phyloP scores from a whole-genome alignment of 495 filamentous ascomycete species.

The Daldinia concentrica region DNA sequence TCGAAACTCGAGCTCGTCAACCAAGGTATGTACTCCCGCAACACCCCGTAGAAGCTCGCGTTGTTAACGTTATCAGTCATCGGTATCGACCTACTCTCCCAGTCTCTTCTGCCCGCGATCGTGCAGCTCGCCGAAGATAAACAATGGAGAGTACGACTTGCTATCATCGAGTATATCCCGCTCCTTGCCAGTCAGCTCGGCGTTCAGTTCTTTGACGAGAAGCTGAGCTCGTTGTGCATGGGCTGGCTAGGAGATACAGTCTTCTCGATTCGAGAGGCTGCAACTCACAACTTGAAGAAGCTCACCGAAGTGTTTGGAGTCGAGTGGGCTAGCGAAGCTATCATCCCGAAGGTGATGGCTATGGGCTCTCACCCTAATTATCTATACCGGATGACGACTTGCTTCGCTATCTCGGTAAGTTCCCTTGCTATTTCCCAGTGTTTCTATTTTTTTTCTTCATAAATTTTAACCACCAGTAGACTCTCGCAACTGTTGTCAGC shows the following conservation, averaged over 20 bases:
- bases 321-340: conserved; percentile 96
- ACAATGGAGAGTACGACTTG: conserved; percentile 97
- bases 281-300: conserved; percentile 96
- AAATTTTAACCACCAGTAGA: conserved; percentile 65
- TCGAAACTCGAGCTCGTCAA: conserved; percentile 98
- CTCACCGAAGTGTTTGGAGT: conserved; percentile 98
- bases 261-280: conserved; percentile 96
- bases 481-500: conserved; percentile 89
- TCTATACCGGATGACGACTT: conserved; percentile 98
- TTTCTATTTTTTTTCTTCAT: too few species aligned
- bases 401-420: conserved; percentile 95
- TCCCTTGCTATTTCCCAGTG: background rate
- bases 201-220: conserved; percentile 98
- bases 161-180: conserved; percentile 99
- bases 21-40: conserved; percentile 68
- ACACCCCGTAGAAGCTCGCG: conserved; percentile 14
- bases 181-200: conserved; percentile 94
- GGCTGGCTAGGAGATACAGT: conserved; percentile 99
- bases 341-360: conserved; percentile 97
- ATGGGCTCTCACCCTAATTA: conserved; percentile 99
- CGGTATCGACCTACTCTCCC: conserved; percentile 94
- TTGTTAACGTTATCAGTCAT: conserved; percentile 70
- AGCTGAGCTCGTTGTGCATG: conserved; percentile 95
- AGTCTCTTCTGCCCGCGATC: conserved; percentile 97
- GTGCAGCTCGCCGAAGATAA: conserved; percentile 98